Evolutionary conservation across 257 asterid species (phyloP), one percentile per base, ranked within the genome.

Genomic region (Fraxinus pennsylvanica): DNA sequence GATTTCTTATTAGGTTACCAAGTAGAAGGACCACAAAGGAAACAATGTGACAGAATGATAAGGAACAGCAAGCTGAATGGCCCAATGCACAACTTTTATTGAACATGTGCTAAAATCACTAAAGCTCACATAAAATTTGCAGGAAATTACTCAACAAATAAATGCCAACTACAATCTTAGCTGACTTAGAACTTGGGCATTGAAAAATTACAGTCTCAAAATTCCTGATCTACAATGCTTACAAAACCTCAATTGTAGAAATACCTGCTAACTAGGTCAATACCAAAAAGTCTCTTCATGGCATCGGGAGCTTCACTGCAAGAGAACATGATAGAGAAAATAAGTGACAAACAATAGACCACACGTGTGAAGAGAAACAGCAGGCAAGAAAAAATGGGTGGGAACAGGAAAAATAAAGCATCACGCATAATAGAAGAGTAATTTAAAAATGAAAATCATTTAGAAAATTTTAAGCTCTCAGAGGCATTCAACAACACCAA

Each of bases 181-280:
- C 32, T 22, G 32, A 61, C 68, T 61, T 52, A 17, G 21, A 52
- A 52, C 61, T 52, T 61, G 14, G 33, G 68, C 32, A 1, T 61
- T 8, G 33, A 61, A 61, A 61, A 61, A 61, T 22, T 22, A 22
- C 13, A n/a, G 68, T 61, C 32, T 21, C 32, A 61, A 61, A 25
- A 9, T 63, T 63, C 33, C 69, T 22, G 35, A 63, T 22, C 19
- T 12, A 63, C 15, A 63, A 10, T 25, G 36, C 69, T 22, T 63
- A 5, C 36, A 61, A 30, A 79, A 68, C 77, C 71, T 17, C 47
- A 43, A 70, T 61, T 54, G 72, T 76, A 81, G 68, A 81, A 32
- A 61, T 87, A 96, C 99, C 99, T 96, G 97, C 98, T 96, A 74
- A 88, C 89, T 82, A 93, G 91, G 76, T 92, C 98, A 73, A 96